These are phyloP conservation scores for Aureobasidium lini DNA, from an alignment of 2,329 filamentous ascomycete species.

Conservation along the genomic window DNA sequence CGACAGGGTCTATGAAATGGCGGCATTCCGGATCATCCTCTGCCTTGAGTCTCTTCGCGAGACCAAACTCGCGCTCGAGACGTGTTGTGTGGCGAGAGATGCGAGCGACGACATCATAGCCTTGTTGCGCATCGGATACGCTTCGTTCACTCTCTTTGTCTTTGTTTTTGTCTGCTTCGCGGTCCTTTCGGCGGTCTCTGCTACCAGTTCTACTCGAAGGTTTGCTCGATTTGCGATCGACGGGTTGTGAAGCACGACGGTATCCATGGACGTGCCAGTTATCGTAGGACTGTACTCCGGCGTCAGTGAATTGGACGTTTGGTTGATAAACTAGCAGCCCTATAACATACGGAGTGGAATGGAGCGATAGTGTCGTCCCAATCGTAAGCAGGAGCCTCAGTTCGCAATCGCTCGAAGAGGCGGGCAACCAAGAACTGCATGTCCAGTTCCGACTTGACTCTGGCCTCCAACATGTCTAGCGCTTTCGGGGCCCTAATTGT, in stretches of 20 bases:
- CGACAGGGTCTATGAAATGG: constrained; percentile 74
- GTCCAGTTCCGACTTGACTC: constrained; percentile 13
- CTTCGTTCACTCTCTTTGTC: constrained; percentile 3
- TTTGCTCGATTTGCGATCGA: constrained; percentile 10
- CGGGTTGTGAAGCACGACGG: constrained; percentile 20
- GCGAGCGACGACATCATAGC: constrained; percentile 61
- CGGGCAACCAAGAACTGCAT: constrained; percentile 18
- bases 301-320: neutral
- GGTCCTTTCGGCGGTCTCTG: neutral
- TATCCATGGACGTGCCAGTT: constrained; percentile 60
- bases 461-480: constrained; percentile 14
- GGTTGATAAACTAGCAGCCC: neutral
- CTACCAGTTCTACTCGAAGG: constrained; percentile 6
- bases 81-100: constrained; percentile 75
- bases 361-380: constrained; percentile 33
- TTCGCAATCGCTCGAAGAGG: constrained; percentile 27
- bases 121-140: neutral
- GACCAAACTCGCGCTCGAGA: constrained; percentile 80
- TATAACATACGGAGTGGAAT: constrained; percentile 36
- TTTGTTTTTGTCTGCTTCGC: neutral
- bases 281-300: constrained; percentile 61
- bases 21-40: constrained; percentile 47
- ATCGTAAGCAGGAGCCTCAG: constrained; percentile 28
- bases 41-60: constrained; percentile 50
- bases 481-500: neutral